Evolutionary conservation across 306 rosid species (phyloP), one percentile per base, ranked within the genome.

Genomic region (Fragaria ananassa): DNA sequence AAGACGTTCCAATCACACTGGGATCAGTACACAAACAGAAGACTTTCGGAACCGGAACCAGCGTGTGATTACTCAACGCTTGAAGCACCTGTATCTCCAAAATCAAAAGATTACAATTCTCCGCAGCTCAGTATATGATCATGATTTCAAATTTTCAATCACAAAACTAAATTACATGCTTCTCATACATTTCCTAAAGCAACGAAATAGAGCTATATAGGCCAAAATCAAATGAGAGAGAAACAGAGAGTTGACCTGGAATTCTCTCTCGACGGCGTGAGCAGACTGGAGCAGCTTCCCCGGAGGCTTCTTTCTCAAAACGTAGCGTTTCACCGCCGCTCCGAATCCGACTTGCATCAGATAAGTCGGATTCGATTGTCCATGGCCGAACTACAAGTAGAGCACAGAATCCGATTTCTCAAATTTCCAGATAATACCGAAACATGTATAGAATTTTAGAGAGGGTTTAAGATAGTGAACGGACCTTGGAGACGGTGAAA

Each of bases 191-290:
- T 42, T 54, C 31, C 41, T 66, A 23, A 8, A 44, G 47, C 35
- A 19, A 29, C 11, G 15, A 29, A 57, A 37, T 6, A 37, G 44
- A 41, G 44, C 44, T 37, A 37, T 37, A 5, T 41, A 41, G 44
- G 42, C 53, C n/a, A 68, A 68, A 37, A 50, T 76, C 57, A 23
- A 35, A 71, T 10, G 50, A 9, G 12, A 54, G 21, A 72, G 31
- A 34, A 6, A 34, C 11, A 25, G 66, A 57, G 10, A 25, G 0
- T 27, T 25, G 3, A 95, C 99, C 99, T 84, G 84, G 85, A 92
- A 95, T 68, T 95, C 99, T 85, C 99, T 89, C 58, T 95, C 97
- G 1, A 95, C 92, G 50, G 97, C 99, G 76, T 95, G 99, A 81
- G 99, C 99, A 46, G 97, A 95, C 41, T 88, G 84, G 23, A 90